Conservation (phyloP, 768 basidiomycete species). For the Lentinus tigrinus region DNA sequence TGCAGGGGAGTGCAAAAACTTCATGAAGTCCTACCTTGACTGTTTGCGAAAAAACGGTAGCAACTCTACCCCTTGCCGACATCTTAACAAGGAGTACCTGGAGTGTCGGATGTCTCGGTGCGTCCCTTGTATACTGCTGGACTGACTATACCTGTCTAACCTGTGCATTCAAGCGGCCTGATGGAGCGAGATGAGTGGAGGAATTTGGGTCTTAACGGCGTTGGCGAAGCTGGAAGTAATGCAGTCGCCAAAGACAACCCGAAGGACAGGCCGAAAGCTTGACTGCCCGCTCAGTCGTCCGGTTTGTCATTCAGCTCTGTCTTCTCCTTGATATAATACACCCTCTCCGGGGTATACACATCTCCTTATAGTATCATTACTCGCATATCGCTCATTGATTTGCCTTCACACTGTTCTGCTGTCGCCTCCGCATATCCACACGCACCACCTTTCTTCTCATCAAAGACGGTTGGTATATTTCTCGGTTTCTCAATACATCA, state of each 20-base stretch:
- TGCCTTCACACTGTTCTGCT: too few species aligned
- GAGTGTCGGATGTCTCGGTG: conserved; percentile 89
- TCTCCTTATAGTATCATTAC: too few species aligned
- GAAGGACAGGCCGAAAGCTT: conserved; percentile 20
- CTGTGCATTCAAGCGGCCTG: conserved; percentile 55
- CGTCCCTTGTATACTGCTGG: conserved; percentile 31
- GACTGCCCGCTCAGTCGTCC: background rate
- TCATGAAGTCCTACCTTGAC: conserved; percentile 78
- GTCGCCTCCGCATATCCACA: too few species aligned
- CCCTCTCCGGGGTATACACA: too few species aligned
- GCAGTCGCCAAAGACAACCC: conserved; percentile 15
- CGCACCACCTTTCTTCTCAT: too few species aligned
- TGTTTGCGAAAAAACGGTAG: conserved; percentile 73
- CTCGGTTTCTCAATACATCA: too few species aligned
- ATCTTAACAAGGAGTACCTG: conserved; percentile 74
- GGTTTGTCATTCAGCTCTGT: conserved; percentile 17
- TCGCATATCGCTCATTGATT: too few species aligned
- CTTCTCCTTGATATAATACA: background rate
- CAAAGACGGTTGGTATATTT: too few species aligned
- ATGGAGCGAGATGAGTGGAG: conserved; percentile 88
- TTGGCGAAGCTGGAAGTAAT: conserved; percentile 30
- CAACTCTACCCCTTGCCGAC: conserved; percentile 74
- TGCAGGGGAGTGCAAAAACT: conserved; percentile 83
- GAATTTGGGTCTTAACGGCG: conserved; percentile 74
- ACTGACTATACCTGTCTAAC: background rate